These are phyloP conservation scores for Trypanosoma congolense DNA, from an alignment of 208 protist species.

Conservation along the genomic window DNA sequence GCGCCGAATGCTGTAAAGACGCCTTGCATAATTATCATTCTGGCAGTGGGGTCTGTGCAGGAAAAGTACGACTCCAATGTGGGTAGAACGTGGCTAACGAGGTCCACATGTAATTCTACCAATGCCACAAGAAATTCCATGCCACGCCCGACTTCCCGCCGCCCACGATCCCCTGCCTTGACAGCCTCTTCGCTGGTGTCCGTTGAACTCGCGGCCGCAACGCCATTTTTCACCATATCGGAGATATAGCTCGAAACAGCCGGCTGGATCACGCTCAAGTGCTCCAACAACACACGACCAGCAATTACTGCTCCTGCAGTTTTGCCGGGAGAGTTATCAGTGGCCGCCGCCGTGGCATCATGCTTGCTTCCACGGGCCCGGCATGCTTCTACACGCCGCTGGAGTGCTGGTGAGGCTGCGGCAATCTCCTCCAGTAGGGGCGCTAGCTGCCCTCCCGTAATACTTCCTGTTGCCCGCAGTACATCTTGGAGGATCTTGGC, in stretches of 20 bases:
- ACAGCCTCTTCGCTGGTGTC: slow-evolving; percentile 12
- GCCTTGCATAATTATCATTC: slow-evolving; percentile 50
- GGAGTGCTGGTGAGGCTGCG: slow-evolving; percentile 28
- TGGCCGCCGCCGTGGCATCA: background rate
- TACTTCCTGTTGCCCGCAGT: slow-evolving; percentile 29
- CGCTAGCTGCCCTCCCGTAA: slow-evolving; percentile 41
- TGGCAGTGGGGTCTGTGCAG: slow-evolving; percentile 38
- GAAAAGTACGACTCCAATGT: slow-evolving; percentile 35
- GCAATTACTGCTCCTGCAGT: slow-evolving; percentile 35
- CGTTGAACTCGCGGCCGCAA: slow-evolving; percentile 27
- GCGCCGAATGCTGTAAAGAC: slow-evolving; percentile 36
- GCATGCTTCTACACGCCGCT: slow-evolving; percentile 7
- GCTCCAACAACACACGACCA: slow-evolving; percentile 43
- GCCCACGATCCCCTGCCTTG: slow-evolving; percentile 11
- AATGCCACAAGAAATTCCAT: slow-evolving; percentile 49
- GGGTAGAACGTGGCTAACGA: slow-evolving; percentile 39
- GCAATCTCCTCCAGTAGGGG: slow-evolving; percentile 49
- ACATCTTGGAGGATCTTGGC: slow-evolving; percentile 49
- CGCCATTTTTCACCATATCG: slow-evolving; percentile 32
- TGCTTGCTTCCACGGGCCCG: background rate
- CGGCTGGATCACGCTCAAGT: slow-evolving; percentile 38
- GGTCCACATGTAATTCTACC: slow-evolving; percentile 36
- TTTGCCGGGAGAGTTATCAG: slow-evolving; percentile 1
- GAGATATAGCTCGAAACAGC: slow-evolving; percentile 37
- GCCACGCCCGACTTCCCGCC: slow-evolving; percentile 26